Base-by-base conservation (phyloP, 1,284 basidiomycete genomes). In the Heterobasidion irregulare region DNA sequence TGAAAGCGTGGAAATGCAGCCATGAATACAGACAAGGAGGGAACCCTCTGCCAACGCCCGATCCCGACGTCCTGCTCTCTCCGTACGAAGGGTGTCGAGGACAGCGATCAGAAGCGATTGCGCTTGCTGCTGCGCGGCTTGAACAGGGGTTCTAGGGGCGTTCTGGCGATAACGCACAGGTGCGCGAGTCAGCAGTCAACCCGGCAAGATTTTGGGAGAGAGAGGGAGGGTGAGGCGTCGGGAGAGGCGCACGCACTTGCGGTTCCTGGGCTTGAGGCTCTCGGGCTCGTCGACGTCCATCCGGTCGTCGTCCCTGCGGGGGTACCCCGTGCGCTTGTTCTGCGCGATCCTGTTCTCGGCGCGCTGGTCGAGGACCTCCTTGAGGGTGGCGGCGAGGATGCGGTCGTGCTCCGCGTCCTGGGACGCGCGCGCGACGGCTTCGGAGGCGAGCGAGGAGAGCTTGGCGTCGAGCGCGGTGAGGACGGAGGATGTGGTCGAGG, bases 401-500 rank as follows among this genome's bases (percentile, higher is more conserved):
- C 66, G 71, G 51, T 84, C 79, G 59, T 83, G 77, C 51, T 75
- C 72, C 50, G 74, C 70, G 43, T 68, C 67, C 47, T 74, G 73
- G 9, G 65, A 64, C 55, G 70, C 70, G 18, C 63, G 62, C 2
- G 66, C 65, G 2, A 68, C 68, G 1, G 71, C 64, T 54, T 76
- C 71, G 8, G 66, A 61, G 4, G 78, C 66, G 35, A 85, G 74
- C 16, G 70, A 60, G 2, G 69, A 66, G 48, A 85, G 75, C 66
- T 82, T 81, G 36, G 72, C 67, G 63, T 84, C 81, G 10, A 84
- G 73, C 3, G 81, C 74, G n/a, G 75, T 64, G 47, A 84, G 69
- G 13, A 83, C 74, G 5, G 72, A 68, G n/a, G 83, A 75, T 1
- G 91, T 91, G 13, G 87, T 92, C 7, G 76, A 72, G 33, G 86